These are phyloP conservation scores for Eragrostis nindensis DNA, from an alignment of 176 grass and related monocot genomes.

Conservation along the genomic window DNA sequence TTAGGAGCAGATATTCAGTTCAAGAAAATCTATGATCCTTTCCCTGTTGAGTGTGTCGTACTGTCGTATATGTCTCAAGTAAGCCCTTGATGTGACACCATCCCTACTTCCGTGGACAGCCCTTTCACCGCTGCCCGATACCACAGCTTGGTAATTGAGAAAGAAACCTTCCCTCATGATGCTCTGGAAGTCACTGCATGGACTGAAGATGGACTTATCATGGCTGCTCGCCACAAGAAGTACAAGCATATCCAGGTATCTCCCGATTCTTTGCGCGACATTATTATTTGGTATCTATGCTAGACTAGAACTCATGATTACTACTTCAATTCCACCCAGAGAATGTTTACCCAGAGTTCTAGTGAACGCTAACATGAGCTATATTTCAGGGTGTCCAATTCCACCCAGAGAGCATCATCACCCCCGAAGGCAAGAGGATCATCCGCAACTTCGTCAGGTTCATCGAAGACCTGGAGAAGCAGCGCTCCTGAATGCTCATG, in stretches of 20 bases:
- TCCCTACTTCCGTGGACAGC: constrained; percentile 51
- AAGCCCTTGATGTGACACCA: constrained; percentile 11
- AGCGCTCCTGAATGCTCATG: constrained; percentile 10
- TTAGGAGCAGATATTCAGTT: neutral
- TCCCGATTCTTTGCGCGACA: neutral
- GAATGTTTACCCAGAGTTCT: too few relatives aligned
- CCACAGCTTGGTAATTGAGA: constrained; percentile 91
- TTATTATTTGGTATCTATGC: neutral
- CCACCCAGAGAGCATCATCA: constrained; percentile 97
- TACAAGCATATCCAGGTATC: constrained; percentile 87
- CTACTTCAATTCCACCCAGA: too few relatives aligned
- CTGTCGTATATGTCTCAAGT: neutral
- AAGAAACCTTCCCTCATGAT: constrained; percentile 86
- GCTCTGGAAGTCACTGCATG: constrained; percentile 77
- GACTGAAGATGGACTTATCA: constrained; percentile 91
- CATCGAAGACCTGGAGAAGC: constrained; percentile 59
- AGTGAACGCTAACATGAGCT: neutral
- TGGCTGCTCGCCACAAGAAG: constrained; percentile 83
- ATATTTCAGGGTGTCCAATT: constrained; percentile 94
- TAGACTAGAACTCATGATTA: neutral
- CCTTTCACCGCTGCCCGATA: constrained; percentile 89
- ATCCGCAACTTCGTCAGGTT: constrained; percentile 77
- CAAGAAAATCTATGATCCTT: neutral
- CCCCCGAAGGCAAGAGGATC: constrained; percentile 79
- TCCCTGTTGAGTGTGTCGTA: neutral